phyloP scores from a whole-genome alignment of 2,329 filamentous ascomycete species.

The Alternaria arborescens region DNA sequence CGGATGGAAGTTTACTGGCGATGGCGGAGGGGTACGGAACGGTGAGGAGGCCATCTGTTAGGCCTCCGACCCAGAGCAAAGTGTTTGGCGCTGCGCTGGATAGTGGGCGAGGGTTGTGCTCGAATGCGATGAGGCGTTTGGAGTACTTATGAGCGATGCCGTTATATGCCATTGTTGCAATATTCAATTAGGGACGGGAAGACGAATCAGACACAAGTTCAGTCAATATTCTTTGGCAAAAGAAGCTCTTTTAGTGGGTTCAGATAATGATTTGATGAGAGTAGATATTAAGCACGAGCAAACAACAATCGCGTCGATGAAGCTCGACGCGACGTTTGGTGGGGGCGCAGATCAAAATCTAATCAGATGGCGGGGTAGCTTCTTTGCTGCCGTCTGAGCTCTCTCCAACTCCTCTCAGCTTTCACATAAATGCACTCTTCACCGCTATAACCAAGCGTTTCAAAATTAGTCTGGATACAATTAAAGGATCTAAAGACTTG shows the following conservation, averaged over 20 bases:
- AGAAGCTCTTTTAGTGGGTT: neutral
- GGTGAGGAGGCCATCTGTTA: slow-evolving; percentile 74
- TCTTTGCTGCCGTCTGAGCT: neutral
- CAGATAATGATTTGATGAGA: neutral
- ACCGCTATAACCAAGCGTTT: too few species aligned
- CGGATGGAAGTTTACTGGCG: slow-evolving; percentile 57
- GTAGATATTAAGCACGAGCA: neutral
- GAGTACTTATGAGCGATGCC: slow-evolving; percentile 56
- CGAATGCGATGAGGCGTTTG: slow-evolving; percentile 56
- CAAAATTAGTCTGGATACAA: too few species aligned
- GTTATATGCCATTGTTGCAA: slow-evolving; percentile 39
- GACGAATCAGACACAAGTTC: neutral
- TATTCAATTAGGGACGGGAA: neutral
- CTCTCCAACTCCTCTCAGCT: neutral
- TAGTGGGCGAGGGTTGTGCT: slow-evolving; percentile 49
- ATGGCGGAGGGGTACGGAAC: slow-evolving; percentile 66
- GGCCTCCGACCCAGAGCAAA: slow-evolving; percentile 74
- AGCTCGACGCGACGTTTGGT: slow-evolving; percentile 9
- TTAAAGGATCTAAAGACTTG: too few species aligned
- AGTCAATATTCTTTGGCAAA: neutral
- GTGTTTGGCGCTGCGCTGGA: slow-evolving; percentile 58
- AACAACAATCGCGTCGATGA: neutral
- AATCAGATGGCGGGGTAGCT: slow-evolving; percentile 20
- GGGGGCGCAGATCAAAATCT: slow-evolving; percentile 8
- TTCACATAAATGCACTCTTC: neutral